Percentiles rank a stretch among this genome's conserved stretches.
Evolutionary conservation across 768 basidiomycete species (phyloP).

Genomic region (Boletus reticuloceps): DNA sequence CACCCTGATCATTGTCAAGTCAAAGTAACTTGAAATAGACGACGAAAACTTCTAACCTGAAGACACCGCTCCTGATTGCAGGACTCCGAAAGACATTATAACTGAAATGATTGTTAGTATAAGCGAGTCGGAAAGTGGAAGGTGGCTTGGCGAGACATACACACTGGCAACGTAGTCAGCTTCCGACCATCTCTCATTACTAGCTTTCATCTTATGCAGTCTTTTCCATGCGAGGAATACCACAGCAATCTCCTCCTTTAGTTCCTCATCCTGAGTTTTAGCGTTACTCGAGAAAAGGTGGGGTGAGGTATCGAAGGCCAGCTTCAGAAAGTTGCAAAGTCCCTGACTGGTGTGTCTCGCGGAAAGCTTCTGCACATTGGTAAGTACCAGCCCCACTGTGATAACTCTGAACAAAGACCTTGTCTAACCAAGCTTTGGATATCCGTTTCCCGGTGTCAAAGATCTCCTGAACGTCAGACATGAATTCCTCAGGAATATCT

Average conservation of each 20-base stretch:
- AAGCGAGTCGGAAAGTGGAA: neutral
- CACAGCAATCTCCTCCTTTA: constrained; percentile 37
- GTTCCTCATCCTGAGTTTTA: constrained; percentile 16
- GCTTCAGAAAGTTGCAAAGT: constrained; percentile 24
- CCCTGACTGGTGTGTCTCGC: constrained; percentile 10
- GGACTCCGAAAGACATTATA: constrained; percentile 50
- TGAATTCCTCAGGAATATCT: constrained; percentile 42
- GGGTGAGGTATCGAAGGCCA: constrained; percentile 36
- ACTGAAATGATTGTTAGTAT: constrained; percentile 21
- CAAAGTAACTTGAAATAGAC: neutral
- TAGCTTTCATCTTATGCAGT: constrained; percentile 41
- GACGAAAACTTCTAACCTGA: constrained; percentile 35
- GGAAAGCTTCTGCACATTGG: neutral
- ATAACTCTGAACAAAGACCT: constrained; percentile 26
- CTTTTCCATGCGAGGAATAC: constrained; percentile 47
- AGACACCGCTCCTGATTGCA: constrained; percentile 40
- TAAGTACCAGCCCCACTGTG: neutral
- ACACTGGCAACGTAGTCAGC: constrained; percentile 56
- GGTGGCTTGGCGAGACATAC: constrained; percentile 30
- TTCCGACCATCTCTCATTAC: constrained; percentile 49
- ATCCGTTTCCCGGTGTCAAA: constrained; percentile 38
- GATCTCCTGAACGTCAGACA: constrained; percentile 35
- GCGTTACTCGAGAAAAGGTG: constrained; percentile 37
- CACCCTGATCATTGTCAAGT: constrained; percentile 32
- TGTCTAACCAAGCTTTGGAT: constrained; percentile 42